Base-by-base conservation (phyloP, 768 basidiomycete species). In the Phallus indusiatus region DNA sequence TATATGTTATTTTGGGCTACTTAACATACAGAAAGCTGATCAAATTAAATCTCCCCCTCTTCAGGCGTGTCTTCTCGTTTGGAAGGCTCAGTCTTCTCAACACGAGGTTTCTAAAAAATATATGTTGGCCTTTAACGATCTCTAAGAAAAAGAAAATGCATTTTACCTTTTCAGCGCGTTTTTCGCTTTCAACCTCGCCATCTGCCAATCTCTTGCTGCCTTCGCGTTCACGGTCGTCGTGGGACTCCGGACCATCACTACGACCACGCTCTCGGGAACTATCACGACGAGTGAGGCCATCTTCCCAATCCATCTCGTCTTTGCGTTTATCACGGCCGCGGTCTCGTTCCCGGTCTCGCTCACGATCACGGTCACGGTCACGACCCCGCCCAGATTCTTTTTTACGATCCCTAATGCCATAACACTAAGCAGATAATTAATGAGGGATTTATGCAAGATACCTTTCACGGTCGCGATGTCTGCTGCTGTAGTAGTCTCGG, bases 11-110 rank as follows among this genome's bases (percentile, higher is more conserved):
- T 55, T 51, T 59, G 49, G 34, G n/a, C n/a, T 16, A 42, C 4
- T 42, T 42, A 14, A 42, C n/a, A 42, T 42, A 12, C 42, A 42
- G 14, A 42, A 42, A 10, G 42, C 28, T 28, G 28, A 28, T 28
- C 50, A 33, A 52, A 62, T 78, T 65, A 91, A 65, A 93, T 93
- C 69, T 92, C 90, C 22, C 90, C 90, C 69, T 93, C 90, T 73
- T 93, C 90, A 1, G 90, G 90, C 48, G 84, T 89, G 68, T 91
- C 90, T 42, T 76, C 88, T 52, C 87, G 77, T 14, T 34, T 55
- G 51, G 59, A 61, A 20, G 66, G 58, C 33, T 65, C 68, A 21
- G 72, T 72, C 59, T 54, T 51, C n/a, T 22, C 24, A 8, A 60
- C 18, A 11, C 59, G 53, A n/a, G 11, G 35, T 47, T 54, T 60